Percentiles rank a stretch among this genome's conserved stretches.
These are phyloP conservation scores for Colletotrichum siamense DNA, from an alignment of 2,329 filamentous ascomycete genomes.

Conservation along the genomic window DNA sequence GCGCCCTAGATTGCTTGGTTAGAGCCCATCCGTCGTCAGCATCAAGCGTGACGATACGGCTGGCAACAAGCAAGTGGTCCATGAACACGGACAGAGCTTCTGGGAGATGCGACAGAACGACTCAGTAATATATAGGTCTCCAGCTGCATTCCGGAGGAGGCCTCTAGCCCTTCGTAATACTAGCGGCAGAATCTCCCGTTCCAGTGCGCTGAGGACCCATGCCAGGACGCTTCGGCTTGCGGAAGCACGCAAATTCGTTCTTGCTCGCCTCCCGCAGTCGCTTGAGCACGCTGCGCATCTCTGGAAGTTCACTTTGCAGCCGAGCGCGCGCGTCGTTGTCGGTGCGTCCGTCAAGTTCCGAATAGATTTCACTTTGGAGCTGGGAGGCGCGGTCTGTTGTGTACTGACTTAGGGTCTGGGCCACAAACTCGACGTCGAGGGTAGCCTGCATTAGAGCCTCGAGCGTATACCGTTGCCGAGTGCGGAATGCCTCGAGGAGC, in stretches of 20 bases:
- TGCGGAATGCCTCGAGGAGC: slow-evolving; percentile 82
- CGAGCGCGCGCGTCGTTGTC: slow-evolving; percentile 82
- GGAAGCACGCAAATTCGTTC: slow-evolving; percentile 88
- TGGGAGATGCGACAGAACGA: not conserved
- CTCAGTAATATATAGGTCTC: not conserved
- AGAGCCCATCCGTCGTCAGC: not conserved
- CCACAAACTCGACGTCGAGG: slow-evolving; percentile 94
- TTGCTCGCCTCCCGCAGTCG: slow-evolving; percentile 79
- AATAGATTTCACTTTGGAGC: slow-evolving; percentile 88
- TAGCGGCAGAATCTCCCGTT: slow-evolving; percentile 35
- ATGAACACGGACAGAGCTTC: not conserved
- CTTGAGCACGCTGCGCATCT: slow-evolving; percentile 89
- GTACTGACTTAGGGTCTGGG: slow-evolving; percentile 90
- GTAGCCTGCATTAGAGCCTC: slow-evolving; percentile 94
- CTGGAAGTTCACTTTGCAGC: slow-evolving; percentile 86
- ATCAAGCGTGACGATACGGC: not conserved
- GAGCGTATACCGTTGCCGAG: slow-evolving; percentile 72
- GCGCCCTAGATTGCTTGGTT: not conserved
- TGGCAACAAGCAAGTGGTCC: not conserved
- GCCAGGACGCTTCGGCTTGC: slow-evolving; percentile 60
- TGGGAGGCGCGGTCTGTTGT: slow-evolving; percentile 79
- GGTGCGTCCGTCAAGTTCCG: slow-evolving; percentile 86
- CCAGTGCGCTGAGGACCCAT: slow-evolving; percentile 36
- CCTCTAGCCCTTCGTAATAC: slow-evolving; percentile 18
- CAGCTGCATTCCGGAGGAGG: slow-evolving; percentile 14